Conservation (phyloP, 106 monocot species). For the Agapanthus africanus region DNA sequence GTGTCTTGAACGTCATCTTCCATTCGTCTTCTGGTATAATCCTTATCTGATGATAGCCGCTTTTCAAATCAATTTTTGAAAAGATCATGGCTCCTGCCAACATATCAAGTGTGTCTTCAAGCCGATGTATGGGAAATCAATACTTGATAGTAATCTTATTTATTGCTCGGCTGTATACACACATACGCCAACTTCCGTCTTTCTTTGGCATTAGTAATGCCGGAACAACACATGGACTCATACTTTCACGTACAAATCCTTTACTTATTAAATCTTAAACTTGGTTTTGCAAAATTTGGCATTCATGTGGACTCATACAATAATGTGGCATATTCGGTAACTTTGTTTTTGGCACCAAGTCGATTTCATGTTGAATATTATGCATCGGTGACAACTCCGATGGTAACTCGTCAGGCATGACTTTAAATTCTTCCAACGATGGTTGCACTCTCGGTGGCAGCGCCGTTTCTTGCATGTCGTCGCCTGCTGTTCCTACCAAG, state of each 20-base stretch:
- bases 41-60: slow-evolving; percentile 6
- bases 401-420: background rate
- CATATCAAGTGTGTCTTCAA: background rate
- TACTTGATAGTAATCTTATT: background rate
- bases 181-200: background rate
- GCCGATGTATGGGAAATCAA: background rate
- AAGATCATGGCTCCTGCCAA: background rate
- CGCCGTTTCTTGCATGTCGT: too few species aligned
- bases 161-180: background rate
- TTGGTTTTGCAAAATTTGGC: background rate
- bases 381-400: background rate
- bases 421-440: background rate
- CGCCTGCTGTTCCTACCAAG: too few species aligned
- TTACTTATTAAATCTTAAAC: slow-evolving; percentile 5
- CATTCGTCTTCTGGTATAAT: background rate
- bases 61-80: background rate
- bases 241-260: background rate
- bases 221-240: background rate
- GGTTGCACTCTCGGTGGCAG: background rate
- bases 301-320: slow-evolving; percentile 1
- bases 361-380: slow-evolving; percentile 7
- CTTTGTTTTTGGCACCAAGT: background rate
- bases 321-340: slow-evolving; percentile 2
- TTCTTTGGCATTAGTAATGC: background rate
- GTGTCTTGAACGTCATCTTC: slow-evolving; percentile 9